These are phyloP conservation scores for Cryptococcus hybrid DNA, from an alignment of 1,284 basidiomycete genomes.

Conservation along the genomic window DNA sequence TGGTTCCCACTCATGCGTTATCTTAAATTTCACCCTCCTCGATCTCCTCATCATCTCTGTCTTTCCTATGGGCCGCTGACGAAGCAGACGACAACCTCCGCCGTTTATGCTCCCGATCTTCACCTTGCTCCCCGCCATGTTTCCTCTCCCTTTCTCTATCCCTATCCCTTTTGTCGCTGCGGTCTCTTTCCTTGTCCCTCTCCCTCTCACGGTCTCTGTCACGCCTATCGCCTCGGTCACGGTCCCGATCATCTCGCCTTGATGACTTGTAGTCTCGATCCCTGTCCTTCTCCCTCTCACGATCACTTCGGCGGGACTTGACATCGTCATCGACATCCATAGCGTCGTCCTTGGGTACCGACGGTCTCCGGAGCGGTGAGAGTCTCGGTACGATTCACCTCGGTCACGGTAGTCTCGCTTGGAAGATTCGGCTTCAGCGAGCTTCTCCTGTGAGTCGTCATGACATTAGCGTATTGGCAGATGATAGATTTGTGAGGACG, in stretches of 20 bases:
- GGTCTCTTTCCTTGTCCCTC: constrained; percentile 4
- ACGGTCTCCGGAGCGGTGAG: constrained; percentile 44
- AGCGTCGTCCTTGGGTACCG: background rate
- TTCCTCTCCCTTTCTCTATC: constrained; percentile 10
- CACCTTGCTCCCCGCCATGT: background rate
- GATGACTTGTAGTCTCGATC: background rate
- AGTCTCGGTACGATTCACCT: constrained; percentile 38
- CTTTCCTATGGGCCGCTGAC: background rate
- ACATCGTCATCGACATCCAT: constrained; percentile 33
- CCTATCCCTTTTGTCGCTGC: constrained; percentile 16
- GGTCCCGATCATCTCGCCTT: constrained; percentile 13
- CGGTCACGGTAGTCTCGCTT: constrained; percentile 46
- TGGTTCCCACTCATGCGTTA: background rate
- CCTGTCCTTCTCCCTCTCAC: constrained; percentile 19
- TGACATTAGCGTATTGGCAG: background rate
- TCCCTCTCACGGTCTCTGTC: constrained; percentile 12
- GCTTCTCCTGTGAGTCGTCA: constrained; percentile 59
- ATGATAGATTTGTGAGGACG: background rate
- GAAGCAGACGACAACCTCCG: background rate
- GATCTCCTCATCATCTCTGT: constrained; percentile 21
- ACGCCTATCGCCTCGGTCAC: constrained; percentile 12
- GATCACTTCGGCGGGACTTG: constrained; percentile 27
- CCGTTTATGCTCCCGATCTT: constrained; percentile 10
- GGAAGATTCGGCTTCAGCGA: constrained; percentile 63
- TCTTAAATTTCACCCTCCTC: constrained; percentile 38